Evolutionary conservation across 371 early-diverging fungal species (phyloP), one percentile per base, ranked within the genome.

Genomic region (Mucor plumbeus): DNA sequence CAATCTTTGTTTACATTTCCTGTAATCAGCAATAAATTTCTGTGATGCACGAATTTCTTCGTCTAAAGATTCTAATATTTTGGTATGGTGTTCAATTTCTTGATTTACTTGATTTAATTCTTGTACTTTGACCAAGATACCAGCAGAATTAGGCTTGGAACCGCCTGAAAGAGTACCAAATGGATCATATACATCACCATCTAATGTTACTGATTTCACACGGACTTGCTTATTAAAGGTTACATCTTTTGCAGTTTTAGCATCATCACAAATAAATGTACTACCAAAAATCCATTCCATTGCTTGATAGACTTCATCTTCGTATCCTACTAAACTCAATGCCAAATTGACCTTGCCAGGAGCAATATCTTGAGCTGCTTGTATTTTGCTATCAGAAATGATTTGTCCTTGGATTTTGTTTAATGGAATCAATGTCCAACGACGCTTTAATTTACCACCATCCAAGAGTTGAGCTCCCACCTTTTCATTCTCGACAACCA

Each of bases 181-280:
- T 2, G 99, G 99, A 71, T 99, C 99, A 81, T 99, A 99, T 6
- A 98, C 87, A 79, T 99, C 99, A 35, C 99, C 99, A 57, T 99
- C 99, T 1, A 94, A 67, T 0, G 99, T 99, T 7, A 99, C 97
- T 15, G 97, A 95, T 63, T 92, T 92, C 57, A 89, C 75, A 14
- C 87, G 85, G 38, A 99, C 87, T 13, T 80, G 71, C 50, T 88
- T 86, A 78, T 97, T 86, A 80, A 95, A 99, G 0, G 99, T 95
- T 14, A 97, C 91, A 43, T 81, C 77, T 67, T 95, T 94, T 4
- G 98, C 97, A 0, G 92, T 86, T 13, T 90, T 89, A 0, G 92
- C 87, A 74, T 98, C 97, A 40, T 91, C 79, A 78, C 97, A 97
- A 44, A 99, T 88, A 57, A 98, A 86, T 3, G 97, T 96, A 57